Base-by-base conservation (phyloP, 257 asterid species). In the Nicotiana otophora region DNA sequence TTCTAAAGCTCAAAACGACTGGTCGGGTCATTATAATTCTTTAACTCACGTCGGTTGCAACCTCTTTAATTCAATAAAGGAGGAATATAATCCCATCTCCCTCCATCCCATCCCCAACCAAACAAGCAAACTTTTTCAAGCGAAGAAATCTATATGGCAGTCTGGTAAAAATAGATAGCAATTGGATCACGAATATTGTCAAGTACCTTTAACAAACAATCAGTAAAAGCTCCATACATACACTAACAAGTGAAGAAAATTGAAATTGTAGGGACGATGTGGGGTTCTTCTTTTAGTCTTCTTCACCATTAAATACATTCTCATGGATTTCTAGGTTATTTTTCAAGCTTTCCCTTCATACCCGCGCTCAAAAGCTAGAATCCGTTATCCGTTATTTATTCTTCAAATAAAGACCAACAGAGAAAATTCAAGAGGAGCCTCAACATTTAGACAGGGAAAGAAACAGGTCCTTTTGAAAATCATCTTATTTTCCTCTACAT, bases 271-370 rank as follows among this genome's bases (percentile, higher is more conserved):
- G 33, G 33, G 33, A 31, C 2, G 90, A 78, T 88, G 87, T 90
- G 91, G 80, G 84, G 77, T 58, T 54, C 84, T 86, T 88, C 85
- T 81, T 87, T 10, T 63, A 61, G 84, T 60, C 28, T 80, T 81
- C 86, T 84, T 84, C 84, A 76, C 33, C 33, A 93, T 84, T 92
- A 74, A 91, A 88, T 86, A 91, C 55, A 79, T 72, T 89, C 93
- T 91, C 96, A 89, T 94, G 94, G 95, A 87, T 87, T 94, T 93
- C 95, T 92, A 95, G 89, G 94, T 91, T 90, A 8, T 84, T 60
- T 60, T 92, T 91, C 93, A 94, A 92, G 88, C 92, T 80, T 53
- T 80, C 64, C 83, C 88, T 85, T 83, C 92, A 86, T 75, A 63
- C 94, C 93, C 97, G 92, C 94, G 91, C 95, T 82, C 90, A 85